phyloP scores from a whole-genome alignment of 345 rosid genomes.

The Brassica incana region DNA sequence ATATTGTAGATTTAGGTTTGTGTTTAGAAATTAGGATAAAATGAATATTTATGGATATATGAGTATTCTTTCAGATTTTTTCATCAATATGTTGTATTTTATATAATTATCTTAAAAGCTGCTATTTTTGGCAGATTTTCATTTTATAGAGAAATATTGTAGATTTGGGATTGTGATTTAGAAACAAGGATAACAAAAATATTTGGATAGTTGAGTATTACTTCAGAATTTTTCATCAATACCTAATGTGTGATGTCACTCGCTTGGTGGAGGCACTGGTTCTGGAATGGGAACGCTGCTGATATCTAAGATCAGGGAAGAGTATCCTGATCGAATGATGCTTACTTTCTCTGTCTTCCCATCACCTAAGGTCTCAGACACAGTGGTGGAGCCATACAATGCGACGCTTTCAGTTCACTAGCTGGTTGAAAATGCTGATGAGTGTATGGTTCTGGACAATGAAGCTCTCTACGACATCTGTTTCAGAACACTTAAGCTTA shows the following conservation, averaged over 20 bases:
- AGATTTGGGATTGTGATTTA: too few species aligned
- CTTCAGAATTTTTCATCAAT: too few species aligned
- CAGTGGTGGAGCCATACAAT: constrained; percentile 80
- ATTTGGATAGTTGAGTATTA: too few species aligned
- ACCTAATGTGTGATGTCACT: constrained; percentile 44
- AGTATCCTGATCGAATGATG: constrained; percentile 85
- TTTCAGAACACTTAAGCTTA: constrained; percentile 82
- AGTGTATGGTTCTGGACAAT: constrained; percentile 84
- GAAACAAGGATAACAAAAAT: too few species aligned
- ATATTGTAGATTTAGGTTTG: too few species aligned
- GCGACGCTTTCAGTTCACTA: constrained; percentile 80
- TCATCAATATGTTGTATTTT: too few species aligned
- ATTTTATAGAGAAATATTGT: too few species aligned
- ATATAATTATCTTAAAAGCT: too few species aligned
- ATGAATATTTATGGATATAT: too few species aligned
- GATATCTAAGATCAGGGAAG: constrained; percentile 74
- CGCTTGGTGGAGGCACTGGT: constrained; percentile 82
- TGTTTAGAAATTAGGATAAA: too few species aligned
- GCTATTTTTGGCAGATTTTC: too few species aligned
- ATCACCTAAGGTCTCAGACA: constrained; percentile 82
- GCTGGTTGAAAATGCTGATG: constrained; percentile 82
- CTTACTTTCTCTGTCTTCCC: constrained; percentile 84
- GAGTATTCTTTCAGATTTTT: too few species aligned
- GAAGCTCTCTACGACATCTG: constrained; percentile 84
- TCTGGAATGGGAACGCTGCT: constrained; percentile 82